These are phyloP conservation scores for Camellia japonica DNA, from an alignment of 148 eudicot genomes.

Conservation along the genomic window DNA sequence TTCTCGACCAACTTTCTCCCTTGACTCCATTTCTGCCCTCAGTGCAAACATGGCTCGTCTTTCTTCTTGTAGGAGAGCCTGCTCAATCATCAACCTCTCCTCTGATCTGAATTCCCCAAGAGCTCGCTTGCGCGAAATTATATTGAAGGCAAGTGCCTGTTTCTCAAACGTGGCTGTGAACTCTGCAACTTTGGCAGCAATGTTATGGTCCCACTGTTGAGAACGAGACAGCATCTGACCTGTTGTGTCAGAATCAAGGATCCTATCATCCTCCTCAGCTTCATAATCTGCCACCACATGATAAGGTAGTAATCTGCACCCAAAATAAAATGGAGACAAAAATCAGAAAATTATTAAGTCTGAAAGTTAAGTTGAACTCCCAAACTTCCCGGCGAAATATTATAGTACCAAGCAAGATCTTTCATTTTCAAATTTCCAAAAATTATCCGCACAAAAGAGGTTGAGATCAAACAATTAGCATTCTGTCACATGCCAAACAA, in stretches of 20 bases:
- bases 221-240: slow-evolving; percentile 82
- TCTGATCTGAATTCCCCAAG: slow-evolving; percentile 88
- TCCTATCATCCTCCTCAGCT: slow-evolving; percentile 96
- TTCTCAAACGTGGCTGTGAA: slow-evolving; percentile 87
- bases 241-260: slow-evolving; percentile 83
- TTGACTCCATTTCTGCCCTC: slow-evolving; percentile 70
- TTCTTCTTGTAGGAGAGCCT: slow-evolving; percentile 76
- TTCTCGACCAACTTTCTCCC: slow-evolving; percentile 73
- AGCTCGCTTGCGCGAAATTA: slow-evolving; percentile 73
- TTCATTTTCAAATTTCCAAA: not conserved
- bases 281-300: slow-evolving; percentile 99
- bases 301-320: slow-evolving; percentile 86
- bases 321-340: not conserved
- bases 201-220: slow-evolving; percentile 93
- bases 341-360: not conserved
- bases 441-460: not conserved
- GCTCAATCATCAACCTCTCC: slow-evolving; percentile 85
- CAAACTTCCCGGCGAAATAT: no score
- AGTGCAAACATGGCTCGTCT: slow-evolving; percentile 55
- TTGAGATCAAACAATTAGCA: no score
- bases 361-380: no score
- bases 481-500: not conserved
- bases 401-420: not conserved
- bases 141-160: slow-evolving; percentile 86
- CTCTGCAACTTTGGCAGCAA: slow-evolving; percentile 85